phyloP scores from a whole-genome alignment of 2,329 filamentous ascomycete genomes.

The Clarireedia hainanense region DNA sequence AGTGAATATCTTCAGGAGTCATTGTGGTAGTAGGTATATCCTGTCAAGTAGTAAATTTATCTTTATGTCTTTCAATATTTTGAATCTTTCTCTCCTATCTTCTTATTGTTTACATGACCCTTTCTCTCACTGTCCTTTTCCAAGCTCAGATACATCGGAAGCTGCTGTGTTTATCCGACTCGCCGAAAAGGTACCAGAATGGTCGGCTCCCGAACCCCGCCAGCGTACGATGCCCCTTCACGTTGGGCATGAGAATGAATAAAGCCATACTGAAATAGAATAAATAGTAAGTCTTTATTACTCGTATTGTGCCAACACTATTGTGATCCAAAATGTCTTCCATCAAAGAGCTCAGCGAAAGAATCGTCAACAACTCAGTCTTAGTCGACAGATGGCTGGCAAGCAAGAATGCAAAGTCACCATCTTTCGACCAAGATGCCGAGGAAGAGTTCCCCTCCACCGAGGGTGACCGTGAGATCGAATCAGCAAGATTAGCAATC shows the following conservation, averaged over 20 bases:
- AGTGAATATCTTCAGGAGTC: neutral
- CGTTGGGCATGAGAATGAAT: too few species aligned
- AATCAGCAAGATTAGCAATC: neutral
- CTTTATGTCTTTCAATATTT: too few species aligned
- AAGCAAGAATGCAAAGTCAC: neutral
- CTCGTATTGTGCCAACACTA: too few species aligned
- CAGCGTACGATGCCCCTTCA: neutral
- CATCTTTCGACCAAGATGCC: neutral
- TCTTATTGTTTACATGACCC: too few species aligned
- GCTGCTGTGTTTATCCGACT: too few species aligned
- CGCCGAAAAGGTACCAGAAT: too few species aligned
- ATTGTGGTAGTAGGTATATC: neutral
- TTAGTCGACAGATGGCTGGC: neutral
- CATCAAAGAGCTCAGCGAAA: conserved; percentile 3
- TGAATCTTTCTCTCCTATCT: too few species aligned
- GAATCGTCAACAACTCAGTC: neutral
- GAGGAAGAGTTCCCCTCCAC: neutral
- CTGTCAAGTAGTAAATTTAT: too few species aligned
- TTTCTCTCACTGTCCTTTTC: too few species aligned
- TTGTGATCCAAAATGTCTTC: neutral
- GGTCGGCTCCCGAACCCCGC: neutral
- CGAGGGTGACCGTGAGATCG: neutral
- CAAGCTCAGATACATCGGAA: too few species aligned
- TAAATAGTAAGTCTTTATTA: too few species aligned
- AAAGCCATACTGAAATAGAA: too few species aligned